A percentile compares a stretch with the other conserved stretches of the same genome.
Conservation (phyloP, 441 rosid genomes). For the Omphalea diandra region DNA sequence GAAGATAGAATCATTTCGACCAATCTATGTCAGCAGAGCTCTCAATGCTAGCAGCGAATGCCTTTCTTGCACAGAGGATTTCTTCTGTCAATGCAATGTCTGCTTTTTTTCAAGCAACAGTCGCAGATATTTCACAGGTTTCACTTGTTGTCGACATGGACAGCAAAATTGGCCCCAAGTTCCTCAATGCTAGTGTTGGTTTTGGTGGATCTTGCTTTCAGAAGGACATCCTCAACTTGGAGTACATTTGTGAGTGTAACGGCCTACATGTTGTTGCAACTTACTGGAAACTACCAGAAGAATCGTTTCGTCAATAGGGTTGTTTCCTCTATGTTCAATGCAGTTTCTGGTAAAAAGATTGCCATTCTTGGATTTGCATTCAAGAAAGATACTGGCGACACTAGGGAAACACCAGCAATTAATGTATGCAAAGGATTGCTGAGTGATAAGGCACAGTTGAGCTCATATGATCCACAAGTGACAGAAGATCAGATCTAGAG, state of each 20-base stretch:
- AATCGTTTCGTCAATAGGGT: no score
- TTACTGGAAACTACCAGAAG: constrained; percentile 73
- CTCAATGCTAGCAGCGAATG: constrained; percentile 85
- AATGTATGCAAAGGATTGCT: constrained; percentile 83
- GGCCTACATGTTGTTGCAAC: constrained; percentile 78
- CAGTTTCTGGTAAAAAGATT: no score
- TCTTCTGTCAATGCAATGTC: constrained; percentile 92
- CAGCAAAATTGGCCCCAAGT: constrained; percentile 74
- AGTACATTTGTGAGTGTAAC: constrained; percentile 83
- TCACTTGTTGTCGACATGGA: constrained; percentile 69
- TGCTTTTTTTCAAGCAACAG: constrained; percentile 82
- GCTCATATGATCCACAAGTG: constrained; percentile 88
- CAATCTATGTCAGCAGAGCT: constrained; percentile 92
- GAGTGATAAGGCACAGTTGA: constrained; percentile 73
- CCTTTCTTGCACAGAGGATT: no score
- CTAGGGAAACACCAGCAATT: constrained; percentile 78
- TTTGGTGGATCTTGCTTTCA: no score
- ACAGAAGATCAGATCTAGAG: no score
- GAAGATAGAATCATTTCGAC: constrained; percentile 64
- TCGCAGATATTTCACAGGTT: constrained; percentile 75
- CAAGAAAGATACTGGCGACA: no score
- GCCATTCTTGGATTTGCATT: no score
- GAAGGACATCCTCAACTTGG: no score
- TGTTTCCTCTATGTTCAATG: no score
- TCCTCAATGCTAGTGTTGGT: constrained; percentile 84